Evolutionary conservation across 2,329 filamentous ascomycete genomes (phyloP).

Genomic region (Xylaria arbuscula): DNA sequence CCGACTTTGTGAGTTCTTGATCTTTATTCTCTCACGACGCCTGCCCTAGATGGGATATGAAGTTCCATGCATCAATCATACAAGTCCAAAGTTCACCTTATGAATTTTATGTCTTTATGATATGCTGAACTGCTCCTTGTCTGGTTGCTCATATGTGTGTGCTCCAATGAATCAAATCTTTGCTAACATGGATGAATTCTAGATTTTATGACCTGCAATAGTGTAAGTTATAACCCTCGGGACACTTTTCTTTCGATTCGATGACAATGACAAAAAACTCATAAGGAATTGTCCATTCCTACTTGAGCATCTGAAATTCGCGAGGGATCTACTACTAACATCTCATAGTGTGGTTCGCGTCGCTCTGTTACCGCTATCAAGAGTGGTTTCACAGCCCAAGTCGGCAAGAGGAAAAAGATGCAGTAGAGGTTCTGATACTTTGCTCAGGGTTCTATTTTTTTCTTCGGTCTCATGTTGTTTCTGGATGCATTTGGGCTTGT

Average conservation of each 20-base stretch:
- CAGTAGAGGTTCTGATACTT: slow-evolving; percentile 53
- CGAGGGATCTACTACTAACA: slow-evolving; percentile 17
- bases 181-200: slow-evolving; percentile 25
- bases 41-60: neutral
- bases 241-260: neutral
- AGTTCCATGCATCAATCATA: neutral
- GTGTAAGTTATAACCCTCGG: slow-evolving; percentile 47
- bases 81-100: neutral
- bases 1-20: slow-evolving; percentile 70
- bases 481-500: slow-evolving; percentile 26
- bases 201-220: slow-evolving; percentile 96
- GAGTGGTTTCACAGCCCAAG: slow-evolving; percentile 99
- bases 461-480: slow-evolving; percentile 27
- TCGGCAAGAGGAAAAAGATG: slow-evolving; percentile 98
- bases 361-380: slow-evolving; percentile 97
- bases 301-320: neutral
- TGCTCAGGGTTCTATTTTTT: slow-evolving; percentile 20
- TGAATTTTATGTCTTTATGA: neutral
- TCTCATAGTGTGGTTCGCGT: slow-evolving; percentile 71
- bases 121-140: too few relatives aligned
- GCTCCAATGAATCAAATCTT: neutral
- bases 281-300: neutral
- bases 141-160: neutral
- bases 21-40: neutral
- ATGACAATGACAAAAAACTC: neutral